Base-by-base conservation (phyloP, 2,329 filamentous ascomycete genomes). In the Colletotrichum scovillei region DNA sequence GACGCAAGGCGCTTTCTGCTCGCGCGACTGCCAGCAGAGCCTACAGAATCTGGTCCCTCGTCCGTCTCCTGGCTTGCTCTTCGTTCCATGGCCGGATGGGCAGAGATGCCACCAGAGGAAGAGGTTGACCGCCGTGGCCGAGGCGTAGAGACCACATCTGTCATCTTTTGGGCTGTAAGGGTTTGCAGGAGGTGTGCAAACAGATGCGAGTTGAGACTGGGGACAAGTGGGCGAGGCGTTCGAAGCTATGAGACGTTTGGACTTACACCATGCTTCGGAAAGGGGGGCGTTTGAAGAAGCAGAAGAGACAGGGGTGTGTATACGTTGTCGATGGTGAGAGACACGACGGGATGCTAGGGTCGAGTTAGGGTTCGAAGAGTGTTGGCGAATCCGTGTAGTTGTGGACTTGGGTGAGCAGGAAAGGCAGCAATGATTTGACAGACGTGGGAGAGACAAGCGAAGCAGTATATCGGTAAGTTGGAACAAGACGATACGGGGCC, bases 1-100 rank as follows among this genome's bases (percentile, higher is more conserved):
- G 86, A 84, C 57, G 84, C 83, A 52, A 85, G 81, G 73, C 87
- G 83, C 78, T 88, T 88, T 76, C 82, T 80, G 65, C 68, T 77
- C 30, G 52, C 28, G 42, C 71, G 66, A 67, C 66, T 75, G 32
- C 71, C 65, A 28, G 63, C 58, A 55, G 63, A 74, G 57, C 72
- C 63, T 24, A 59, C 69, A 24, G 72, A 74, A 57, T 72, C 63
- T 19, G 57, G 63, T 59, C 63, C 52, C 60, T 66, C 53, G 62
- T 69, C 67, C 65, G 67, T 63, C 55, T 72, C 75, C 66, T 75
- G 63, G 59, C 74, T 77, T 53, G 72, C 65, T 69, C 75, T 75
- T 64, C 69, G 65, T 35, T 75, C 74, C 74, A 75, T 75, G 66
- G 55, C 66, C 49, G 73, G 73, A 49, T 67, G 73, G 59, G 63